Evolutionary conservation across 495 filamentous ascomycete species (phyloP), one percentile per base, ranked within the genome.

Genomic region (Durotheca rogersii): DNA sequence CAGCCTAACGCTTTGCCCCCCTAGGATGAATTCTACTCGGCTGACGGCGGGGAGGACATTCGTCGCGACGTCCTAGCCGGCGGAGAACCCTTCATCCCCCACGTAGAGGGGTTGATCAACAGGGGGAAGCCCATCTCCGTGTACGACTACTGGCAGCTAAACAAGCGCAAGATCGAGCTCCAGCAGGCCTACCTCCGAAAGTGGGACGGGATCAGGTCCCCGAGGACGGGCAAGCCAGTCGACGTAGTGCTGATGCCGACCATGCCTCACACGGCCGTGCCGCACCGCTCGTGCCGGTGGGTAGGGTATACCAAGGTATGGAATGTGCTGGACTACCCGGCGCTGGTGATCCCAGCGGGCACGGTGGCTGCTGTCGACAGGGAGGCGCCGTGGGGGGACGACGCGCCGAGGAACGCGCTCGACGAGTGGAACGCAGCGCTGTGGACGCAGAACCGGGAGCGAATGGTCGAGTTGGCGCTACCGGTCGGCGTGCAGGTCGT

Each of bases 401-500:
- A 78, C 56, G 72, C 76, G 56, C 46, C 77, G 15, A 58, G 64
- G 29, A 70, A 71, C 38, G 47, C 41, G 15, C 46, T 53, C 16
- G 67, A 71, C 50, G 55, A 62, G 46, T 65, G 60, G 27, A 72
- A 72, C 50, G 45, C 48, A 44, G 51, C 37, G 20, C 31, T 68
- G 11, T 72, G 69, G 69, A 39, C 44, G 7, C 33, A 46, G 23
- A 32, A 86, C 53, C 91, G 90, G 57, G 80, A 89, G 61, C 79
- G 84, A 0, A 67, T 67, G 18, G 77, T 78, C 51, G 88, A 91
- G 84, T 78, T 83, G n/a, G 85, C 83, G 2, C 70, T 92, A 45
- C 87, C 88, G 0, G 86, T 90, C 11, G 87, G 77, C 0, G 76
- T 92, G 30, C 89, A 94, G 66, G 74, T 94, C 12, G 83, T 90